phyloP scores from a whole-genome alignment of 805 yeast genomes.

The Zygosaccharomyces kombuchaensis region DNA sequence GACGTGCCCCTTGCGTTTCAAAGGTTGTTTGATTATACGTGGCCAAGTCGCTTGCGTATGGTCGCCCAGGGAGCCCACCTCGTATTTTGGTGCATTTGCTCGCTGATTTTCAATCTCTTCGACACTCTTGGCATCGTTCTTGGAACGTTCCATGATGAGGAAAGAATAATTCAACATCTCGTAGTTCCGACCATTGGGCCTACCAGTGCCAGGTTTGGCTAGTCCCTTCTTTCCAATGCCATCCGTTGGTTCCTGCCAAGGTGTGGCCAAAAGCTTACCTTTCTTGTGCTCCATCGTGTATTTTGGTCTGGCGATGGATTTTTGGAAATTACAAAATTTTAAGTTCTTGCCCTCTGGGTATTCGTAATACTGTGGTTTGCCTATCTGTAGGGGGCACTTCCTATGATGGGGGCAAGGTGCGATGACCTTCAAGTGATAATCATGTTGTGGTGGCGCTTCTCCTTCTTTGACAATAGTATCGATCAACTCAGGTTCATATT shows the following conservation, averaged over 20 bases:
- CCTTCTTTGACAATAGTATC: conserved; percentile 16
- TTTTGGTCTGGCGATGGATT: conserved; percentile 70
- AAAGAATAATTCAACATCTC: conserved; percentile 75
- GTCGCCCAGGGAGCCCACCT: conserved; percentile 26
- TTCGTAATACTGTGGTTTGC: conserved; percentile 62
- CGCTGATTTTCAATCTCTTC: conserved; percentile 41
- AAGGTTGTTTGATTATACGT: conserved; percentile 65
- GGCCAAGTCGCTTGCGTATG: conserved; percentile 51
- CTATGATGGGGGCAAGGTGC: conserved; percentile 93
- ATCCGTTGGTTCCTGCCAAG: conserved; percentile 58
- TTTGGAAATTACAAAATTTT: conserved; percentile 71
- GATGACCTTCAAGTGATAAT: conserved; percentile 58
- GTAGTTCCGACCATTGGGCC: conserved; percentile 64
- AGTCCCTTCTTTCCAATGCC: conserved; percentile 46
- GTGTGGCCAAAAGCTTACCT: conserved; percentile 68
- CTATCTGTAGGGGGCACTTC: conserved; percentile 78
- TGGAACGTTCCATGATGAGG: conserved; percentile 60
- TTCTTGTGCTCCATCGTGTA: conserved; percentile 79
- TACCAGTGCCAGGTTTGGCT: conserved; percentile 62
- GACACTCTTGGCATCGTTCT: conserved; percentile 41
- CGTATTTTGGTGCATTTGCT: conserved; percentile 17
- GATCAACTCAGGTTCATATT: conserved; percentile 43
- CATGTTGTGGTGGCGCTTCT: conserved; percentile 20
- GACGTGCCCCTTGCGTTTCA: conserved; percentile 79
- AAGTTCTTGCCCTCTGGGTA: conserved; percentile 53